phyloP scores from a whole-genome alignment of 352 stramenopile species.

The Phytophthora syringae region DNA sequence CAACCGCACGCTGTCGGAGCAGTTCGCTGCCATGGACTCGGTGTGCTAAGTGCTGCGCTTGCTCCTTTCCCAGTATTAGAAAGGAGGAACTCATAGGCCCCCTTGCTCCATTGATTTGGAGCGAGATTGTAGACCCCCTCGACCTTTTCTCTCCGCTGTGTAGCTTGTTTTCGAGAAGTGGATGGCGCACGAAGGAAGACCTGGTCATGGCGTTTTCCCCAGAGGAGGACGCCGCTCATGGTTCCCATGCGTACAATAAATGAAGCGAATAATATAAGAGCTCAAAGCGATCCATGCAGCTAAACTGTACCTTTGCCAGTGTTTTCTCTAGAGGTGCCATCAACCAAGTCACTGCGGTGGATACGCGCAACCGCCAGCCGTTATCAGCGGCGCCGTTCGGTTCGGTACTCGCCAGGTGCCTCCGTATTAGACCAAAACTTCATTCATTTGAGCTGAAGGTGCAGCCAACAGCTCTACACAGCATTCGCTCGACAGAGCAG shows the following conservation, averaged over 20 bases:
- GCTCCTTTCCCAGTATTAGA: constrained; percentile 25
- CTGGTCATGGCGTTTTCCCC: not conserved
- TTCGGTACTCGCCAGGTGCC: too few species aligned
- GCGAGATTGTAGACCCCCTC: constrained; percentile 34
- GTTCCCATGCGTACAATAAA: constrained; percentile 41
- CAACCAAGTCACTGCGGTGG: too few species aligned
- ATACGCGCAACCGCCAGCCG: too few species aligned
- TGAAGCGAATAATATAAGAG: constrained; percentile 43
- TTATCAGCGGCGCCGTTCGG: too few species aligned
- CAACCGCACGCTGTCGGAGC: constrained; percentile 77
- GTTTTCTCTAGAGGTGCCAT: too few species aligned
- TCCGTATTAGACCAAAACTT: too few species aligned
- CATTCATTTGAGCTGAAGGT: too few species aligned
- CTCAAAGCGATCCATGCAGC: constrained; percentile 10
- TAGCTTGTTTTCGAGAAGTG: constrained; percentile 32
- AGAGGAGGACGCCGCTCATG: constrained; percentile 6
- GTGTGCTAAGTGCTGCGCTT: constrained; percentile 55
- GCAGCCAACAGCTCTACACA: too few species aligned
- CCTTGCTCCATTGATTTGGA: constrained; percentile 10
- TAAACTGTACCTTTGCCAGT: too few species aligned
- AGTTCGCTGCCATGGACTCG: constrained; percentile 80
- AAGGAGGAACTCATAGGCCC: constrained; percentile 13
- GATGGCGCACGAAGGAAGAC: constrained; percentile 28
- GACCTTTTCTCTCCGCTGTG: constrained; percentile 23
- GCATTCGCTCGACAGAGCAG: too few species aligned